Evolutionary conservation across 306 rosid species (phyloP).

Genomic region (Fagus sylvatica): DNA sequence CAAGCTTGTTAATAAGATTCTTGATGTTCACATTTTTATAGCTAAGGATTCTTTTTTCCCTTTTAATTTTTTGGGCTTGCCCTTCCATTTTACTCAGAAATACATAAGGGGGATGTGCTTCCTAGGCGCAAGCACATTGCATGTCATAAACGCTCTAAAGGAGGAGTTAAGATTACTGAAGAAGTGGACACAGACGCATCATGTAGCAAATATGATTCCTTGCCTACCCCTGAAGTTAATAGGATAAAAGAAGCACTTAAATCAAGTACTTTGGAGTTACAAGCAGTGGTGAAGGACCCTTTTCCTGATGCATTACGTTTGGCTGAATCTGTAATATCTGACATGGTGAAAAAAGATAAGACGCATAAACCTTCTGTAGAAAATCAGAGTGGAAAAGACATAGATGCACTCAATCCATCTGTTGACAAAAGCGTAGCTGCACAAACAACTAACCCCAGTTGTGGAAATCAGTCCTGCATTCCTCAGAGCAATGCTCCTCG

Average conservation of each 20-base stretch:
- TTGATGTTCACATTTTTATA: neutral
- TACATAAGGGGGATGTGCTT: slow-evolving; percentile 18
- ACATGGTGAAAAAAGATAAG: slow-evolving; percentile 35
- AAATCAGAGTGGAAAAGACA: neutral
- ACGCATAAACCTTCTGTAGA: slow-evolving; percentile 13
- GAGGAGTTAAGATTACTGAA: slow-evolving; percentile 55
- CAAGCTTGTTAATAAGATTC: neutral
- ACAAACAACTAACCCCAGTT: slow-evolving; percentile 33
- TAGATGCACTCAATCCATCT: slow-evolving; percentile 29
- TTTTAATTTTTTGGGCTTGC: neutral
- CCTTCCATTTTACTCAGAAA: slow-evolving; percentile 29
- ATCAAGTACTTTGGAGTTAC: slow-evolving; percentile 59
- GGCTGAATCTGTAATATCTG: slow-evolving; percentile 46
- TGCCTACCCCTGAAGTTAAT: slow-evolving; percentile 42
- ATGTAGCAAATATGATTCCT: slow-evolving; percentile 15
- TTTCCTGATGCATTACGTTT: slow-evolving; percentile 61
- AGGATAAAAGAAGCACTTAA: slow-evolving; percentile 58
- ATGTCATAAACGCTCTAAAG: slow-evolving; percentile 35
- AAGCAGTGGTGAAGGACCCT: slow-evolving; percentile 68
- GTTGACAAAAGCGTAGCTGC: slow-evolving; percentile 27
- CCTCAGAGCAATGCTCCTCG: slow-evolving; percentile 23
- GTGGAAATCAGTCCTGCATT: slow-evolving; percentile 30
- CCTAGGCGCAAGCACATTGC: slow-evolving; percentile 43
- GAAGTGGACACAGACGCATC: slow-evolving; percentile 25
- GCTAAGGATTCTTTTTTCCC: neutral